Base-by-base conservation (phyloP, 2,329 filamentous ascomycete species). In the Aspergillus viridinutans region DNA sequence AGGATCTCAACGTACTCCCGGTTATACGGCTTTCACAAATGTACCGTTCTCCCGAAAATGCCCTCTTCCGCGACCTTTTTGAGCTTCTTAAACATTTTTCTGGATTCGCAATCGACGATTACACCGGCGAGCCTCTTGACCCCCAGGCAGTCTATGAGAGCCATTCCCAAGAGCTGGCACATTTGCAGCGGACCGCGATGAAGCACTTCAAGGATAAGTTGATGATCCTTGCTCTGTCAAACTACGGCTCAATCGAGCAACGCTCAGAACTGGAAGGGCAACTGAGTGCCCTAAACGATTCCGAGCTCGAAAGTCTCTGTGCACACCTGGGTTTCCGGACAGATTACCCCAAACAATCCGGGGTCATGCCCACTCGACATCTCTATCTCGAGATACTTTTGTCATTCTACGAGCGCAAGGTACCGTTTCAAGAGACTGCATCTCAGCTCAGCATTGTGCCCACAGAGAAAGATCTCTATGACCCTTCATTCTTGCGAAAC, bases 141-240 rank as follows among this genome's bases (percentile, higher is more conserved):
- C 81, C 81, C 26, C 81, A 86, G 43, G 87, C 92, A 69, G 86
- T 90, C 23, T 92, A 93, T 66, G 89, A 94, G 61, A 82, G 81
- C 21, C 92, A 97, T 72, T 95, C 91, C 72, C 81, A 84, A 42
- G 80, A 82, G 10, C 79, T 99, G 14, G 89, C 88, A n/a, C 86
- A 83, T 53, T 76, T 99, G 53, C 95, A 99, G 72, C 78, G 90
- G 58, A 84, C 86, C 49, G 85, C 88, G 23, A 81, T 96, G 66
- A 92, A 88, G 67, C 80, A 91, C 66, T 97, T 96, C 75, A 92
- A 90, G 66, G 86, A 92, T 6, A 96, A 97, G 74, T 78, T 99
- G 40, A 92, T 88, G n/a, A 88, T 99, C 42, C 78, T 99, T 58
- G 90, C 93, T 1, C 77, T 99, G 42, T 94, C 94, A 20, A 97